These are phyloP conservation scores for Cystobasidium slooffiae DNA, from an alignment of 1,284 basidiomycete species.

Conservation along the genomic window DNA sequence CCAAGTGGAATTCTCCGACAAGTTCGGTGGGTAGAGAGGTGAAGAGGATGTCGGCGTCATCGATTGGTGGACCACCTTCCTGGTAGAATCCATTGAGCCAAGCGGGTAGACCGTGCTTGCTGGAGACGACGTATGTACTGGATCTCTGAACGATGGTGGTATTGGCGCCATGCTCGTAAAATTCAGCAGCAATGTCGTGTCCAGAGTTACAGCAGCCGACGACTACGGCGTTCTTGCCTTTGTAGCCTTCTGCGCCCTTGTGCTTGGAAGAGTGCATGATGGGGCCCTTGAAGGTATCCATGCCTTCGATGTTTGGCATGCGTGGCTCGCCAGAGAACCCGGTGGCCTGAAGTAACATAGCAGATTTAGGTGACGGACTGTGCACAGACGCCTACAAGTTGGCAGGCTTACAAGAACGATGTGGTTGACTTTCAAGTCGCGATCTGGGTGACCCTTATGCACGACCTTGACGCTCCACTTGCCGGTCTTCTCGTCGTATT, in stretches of 20 bases:
- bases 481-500: constrained; percentile 52
- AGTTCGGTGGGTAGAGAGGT: constrained; percentile 59
- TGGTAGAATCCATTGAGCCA: constrained; percentile 57
- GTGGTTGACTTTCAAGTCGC: constrained; percentile 57
- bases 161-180: constrained; percentile 54
- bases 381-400: not conserved
- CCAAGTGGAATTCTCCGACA: constrained; percentile 56
- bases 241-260: constrained; percentile 49
- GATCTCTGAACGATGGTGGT: constrained; percentile 57
- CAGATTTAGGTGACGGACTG: not conserved
- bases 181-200: constrained; percentile 52
- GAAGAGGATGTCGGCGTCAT: constrained; percentile 62
- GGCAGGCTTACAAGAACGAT: constrained; percentile 51
- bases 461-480: constrained; percentile 59
- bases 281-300: constrained; percentile 54
- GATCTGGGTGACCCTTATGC: constrained; percentile 52
- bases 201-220: constrained; percentile 56
- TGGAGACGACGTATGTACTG: constrained; percentile 58
- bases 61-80: constrained; percentile 58
- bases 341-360: constrained; percentile 57
- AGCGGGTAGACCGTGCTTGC: constrained; percentile 51
- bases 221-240: constrained; percentile 55
- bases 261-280: constrained; percentile 53
- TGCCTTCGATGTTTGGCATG: constrained; percentile 54
- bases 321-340: constrained; percentile 58